phyloP scores from a whole-genome alignment of 495 filamentous ascomycete species.

The Chaetomium cochliodes region DNA sequence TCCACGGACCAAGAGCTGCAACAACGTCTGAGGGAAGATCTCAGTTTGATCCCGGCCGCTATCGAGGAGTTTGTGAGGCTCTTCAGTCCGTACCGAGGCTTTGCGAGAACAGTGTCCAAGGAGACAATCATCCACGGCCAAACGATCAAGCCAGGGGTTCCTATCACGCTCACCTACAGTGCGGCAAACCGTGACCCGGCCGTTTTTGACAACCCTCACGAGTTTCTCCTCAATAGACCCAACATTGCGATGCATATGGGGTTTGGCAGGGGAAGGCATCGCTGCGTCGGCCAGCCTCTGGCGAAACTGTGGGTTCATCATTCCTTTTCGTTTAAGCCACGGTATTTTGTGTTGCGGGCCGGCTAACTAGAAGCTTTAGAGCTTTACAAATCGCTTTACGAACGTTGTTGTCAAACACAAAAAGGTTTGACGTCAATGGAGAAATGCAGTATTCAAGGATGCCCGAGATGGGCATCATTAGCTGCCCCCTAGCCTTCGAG shows the following conservation, averaged over 20 bases:
- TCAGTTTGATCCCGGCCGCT: background rate
- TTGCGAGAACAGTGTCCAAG: conserved; percentile 6
- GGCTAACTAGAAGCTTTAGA: background rate
- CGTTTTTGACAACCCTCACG: background rate
- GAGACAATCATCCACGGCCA: conserved; percentile 1
- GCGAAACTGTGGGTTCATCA: background rate
- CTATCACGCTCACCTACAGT: conserved; percentile 6
- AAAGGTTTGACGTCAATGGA: background rate
- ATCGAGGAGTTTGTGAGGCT: conserved; percentile 6
- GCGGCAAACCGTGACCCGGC: conserved; percentile 9
- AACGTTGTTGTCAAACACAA: conserved; percentile 2
- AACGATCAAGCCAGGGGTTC: conserved; percentile 2
- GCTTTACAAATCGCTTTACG: conserved; percentile 1
- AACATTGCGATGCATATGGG: conserved; percentile 9
- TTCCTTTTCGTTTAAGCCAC: background rate
- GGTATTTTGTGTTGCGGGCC: background rate
- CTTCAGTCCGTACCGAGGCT: conserved; percentile 6
- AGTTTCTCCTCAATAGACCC: background rate
- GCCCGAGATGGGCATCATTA: conserved; percentile 12
- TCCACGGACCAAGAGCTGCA: conserved; percentile 3
- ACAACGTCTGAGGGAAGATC: background rate
- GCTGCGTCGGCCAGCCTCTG: conserved; percentile 5
- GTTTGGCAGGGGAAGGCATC: conserved; percentile 2
- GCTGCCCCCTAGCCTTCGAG: background rate
- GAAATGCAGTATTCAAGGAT: conserved; percentile 8